Base-by-base conservation (phyloP, 2,329 filamentous ascomycete species). In the Microascus cirrosus region DNA sequence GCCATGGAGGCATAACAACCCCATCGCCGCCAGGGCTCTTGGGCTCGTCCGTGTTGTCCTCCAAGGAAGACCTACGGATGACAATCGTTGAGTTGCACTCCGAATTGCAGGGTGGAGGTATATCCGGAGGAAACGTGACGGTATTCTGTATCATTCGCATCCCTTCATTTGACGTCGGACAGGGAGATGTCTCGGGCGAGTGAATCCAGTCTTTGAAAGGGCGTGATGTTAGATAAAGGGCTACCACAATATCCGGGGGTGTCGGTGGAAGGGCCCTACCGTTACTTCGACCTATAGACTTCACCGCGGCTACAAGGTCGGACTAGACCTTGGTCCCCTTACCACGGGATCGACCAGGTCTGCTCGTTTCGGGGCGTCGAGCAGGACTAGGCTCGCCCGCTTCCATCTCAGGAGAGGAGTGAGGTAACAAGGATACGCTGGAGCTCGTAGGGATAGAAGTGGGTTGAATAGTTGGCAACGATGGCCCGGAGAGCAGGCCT, bases 241-340 rank as follows among this genome's bases (percentile, higher is more conserved):
- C 36, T 12, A n/a, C 25, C 34, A 32, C 25, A 8, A 8, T 22
- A 36, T 10, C 25, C 22, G 15, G 10, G 32, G 45, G 15, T 15
- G 34, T 11, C 18, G 20, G 20, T 28, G 22, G 12, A 25, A 42
- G 10, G 32, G 8, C 32, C 39, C 11, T 51, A 51, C 53, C 53
- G 50, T 59, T 55, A 54, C 53, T 59, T 53, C 54, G 52, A 18
- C 57, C 39, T 34, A 59, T 39, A 39, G 57, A 55, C 57, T 55
- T 59, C 13, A 59, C 48, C 15, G 42, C 48, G 28, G 57, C 53
- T 20, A 55, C 53, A 55, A 59, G 45, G 45, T 59, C 57, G 53
- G 53, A 55, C 57, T 56, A 59, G 53, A 59, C 53, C 53, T 51
- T 55, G n/a, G 39, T 24, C 25, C 57, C 57, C 35, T 58, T 58